Conservation (phyloP, 495 filamentous ascomycete species). For the Clavariopsis aquatica region DNA sequence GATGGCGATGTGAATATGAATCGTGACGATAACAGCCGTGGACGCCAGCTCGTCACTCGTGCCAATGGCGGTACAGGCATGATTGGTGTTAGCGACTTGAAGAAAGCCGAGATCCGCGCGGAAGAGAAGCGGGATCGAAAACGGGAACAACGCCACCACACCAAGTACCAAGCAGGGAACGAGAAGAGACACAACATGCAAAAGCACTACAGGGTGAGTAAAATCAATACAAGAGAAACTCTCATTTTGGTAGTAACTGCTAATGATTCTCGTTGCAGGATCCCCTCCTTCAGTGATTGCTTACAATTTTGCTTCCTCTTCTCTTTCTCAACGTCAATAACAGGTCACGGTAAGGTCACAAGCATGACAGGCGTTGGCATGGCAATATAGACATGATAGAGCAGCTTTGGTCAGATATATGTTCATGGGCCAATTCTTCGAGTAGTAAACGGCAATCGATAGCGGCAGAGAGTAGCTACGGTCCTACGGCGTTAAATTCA, state of each 20-base stretch:
- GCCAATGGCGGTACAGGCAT: constrained; percentile 75
- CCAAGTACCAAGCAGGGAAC: constrained; percentile 61
- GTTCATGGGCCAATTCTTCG: background rate
- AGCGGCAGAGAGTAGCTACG: too few relatives aligned
- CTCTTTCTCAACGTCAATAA: background rate
- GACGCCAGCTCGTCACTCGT: constrained; percentile 63
- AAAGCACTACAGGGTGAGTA: constrained; percentile 67
- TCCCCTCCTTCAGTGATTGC: constrained; percentile 1
- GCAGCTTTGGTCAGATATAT: background rate
- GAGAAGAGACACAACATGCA: constrained; percentile 68
- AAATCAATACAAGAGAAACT: background rate
- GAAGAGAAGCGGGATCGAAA: constrained; percentile 68
- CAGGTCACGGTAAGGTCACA: background rate
- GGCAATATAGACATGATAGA: constrained; percentile 13
- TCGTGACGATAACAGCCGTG: constrained; percentile 43
- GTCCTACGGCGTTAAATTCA: too few relatives aligned
- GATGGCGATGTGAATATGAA: constrained; percentile 54
- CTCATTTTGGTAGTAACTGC: background rate
- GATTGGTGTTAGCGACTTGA: constrained; percentile 68
- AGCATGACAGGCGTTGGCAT: constrained; percentile 16
- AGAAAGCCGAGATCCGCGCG: constrained; percentile 63
- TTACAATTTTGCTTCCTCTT: background rate
- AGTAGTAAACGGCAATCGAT: too few relatives aligned
- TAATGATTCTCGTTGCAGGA: background rate
- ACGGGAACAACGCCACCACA: constrained; percentile 60